phyloP scores from a whole-genome alignment of 805 yeast genomes.

The Cyberlindnera saturnus region DNA sequence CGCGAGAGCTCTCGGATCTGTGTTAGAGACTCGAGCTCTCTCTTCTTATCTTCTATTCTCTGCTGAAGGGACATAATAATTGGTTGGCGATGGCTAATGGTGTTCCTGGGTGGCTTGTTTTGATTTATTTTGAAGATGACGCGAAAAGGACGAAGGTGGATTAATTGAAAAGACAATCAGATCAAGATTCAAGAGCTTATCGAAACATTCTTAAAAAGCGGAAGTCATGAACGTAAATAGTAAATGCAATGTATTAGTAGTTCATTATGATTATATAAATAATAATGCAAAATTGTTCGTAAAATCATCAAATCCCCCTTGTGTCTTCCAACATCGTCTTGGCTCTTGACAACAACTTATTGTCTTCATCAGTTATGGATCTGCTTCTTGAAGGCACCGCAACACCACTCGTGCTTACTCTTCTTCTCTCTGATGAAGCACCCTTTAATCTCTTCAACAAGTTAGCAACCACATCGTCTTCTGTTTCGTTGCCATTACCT shows the following conservation, averaged over 20 bases:
- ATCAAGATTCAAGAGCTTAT: no score
- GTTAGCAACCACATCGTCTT: slow-evolving; percentile 63
- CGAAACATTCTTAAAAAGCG: no score
- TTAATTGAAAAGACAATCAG: no score
- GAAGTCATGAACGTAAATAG: no score
- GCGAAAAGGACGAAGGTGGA: no score
- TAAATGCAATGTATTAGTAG: neutral
- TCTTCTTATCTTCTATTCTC: slow-evolving; percentile 36
- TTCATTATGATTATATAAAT: neutral
- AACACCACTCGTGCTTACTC: slow-evolving; percentile 12
- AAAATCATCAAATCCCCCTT: slow-evolving; percentile 5
- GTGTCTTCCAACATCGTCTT: slow-evolving; percentile 23
- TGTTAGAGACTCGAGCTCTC: slow-evolving; percentile 44
- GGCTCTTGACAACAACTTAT: slow-evolving; percentile 19
- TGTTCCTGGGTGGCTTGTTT: no score
- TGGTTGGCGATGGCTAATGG: no score
- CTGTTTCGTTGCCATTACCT: slow-evolving; percentile 16
- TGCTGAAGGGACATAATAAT: slow-evolving; percentile 23
- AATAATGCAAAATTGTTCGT: slow-evolving; percentile 1
- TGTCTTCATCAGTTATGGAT: slow-evolving; percentile 5
- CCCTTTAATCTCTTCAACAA: slow-evolving; percentile 80
- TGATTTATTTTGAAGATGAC: no score
- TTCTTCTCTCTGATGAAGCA: slow-evolving; percentile 43
- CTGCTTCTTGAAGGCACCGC: slow-evolving; percentile 3
- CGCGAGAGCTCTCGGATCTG: slow-evolving; percentile 43